Evolutionary conservation across 225 moss, liverwort and hornwort species (phyloP).

Genomic region (Marchantia paleacea): DNA sequence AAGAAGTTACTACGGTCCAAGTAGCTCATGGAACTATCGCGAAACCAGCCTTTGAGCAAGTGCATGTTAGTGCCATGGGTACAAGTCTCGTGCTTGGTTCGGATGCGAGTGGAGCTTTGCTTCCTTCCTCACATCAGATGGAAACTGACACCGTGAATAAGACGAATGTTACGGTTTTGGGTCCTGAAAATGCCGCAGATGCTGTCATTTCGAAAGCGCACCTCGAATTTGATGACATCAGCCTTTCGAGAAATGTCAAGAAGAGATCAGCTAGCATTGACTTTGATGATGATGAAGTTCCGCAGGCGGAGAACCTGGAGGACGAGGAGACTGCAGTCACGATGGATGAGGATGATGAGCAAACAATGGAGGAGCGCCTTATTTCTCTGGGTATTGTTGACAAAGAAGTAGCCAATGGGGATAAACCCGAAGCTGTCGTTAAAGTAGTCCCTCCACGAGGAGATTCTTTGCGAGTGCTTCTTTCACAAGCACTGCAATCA

Average conservation of each 20-base stretch:
- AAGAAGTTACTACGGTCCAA: slow-evolving; percentile 31
- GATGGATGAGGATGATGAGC: slow-evolving; percentile 51
- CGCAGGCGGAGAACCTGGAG: slow-evolving; percentile 20
- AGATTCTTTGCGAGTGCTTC: slow-evolving; percentile 72
- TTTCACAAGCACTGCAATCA: slow-evolving; percentile 82
- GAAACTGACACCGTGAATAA: slow-evolving; percentile 11
- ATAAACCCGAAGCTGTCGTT: slow-evolving; percentile 24
- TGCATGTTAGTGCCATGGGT: slow-evolving; percentile 50
- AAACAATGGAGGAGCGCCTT: slow-evolving; percentile 79
- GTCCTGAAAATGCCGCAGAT: slow-evolving; percentile 83
- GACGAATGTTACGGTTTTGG: slow-evolving; percentile 55
- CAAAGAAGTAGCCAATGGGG: slow-evolving; percentile 28
- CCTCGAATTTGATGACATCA: slow-evolving; percentile 41
- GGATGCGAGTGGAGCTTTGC: slow-evolving; percentile 53
- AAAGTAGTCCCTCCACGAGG: slow-evolving; percentile 52
- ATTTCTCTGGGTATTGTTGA: slow-evolving; percentile 65
- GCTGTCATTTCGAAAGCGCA: slow-evolving; percentile 61
- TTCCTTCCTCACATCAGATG: slow-evolving; percentile 43
- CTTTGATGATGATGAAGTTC: slow-evolving; percentile 44
- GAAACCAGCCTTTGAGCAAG: slow-evolving; percentile 71
- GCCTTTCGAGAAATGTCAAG: slow-evolving; percentile 43
- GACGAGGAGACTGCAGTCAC: slow-evolving; percentile 22
- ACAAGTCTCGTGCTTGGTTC: slow-evolving; percentile 44
- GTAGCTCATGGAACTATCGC: slow-evolving; percentile 65
- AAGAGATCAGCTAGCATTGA: slow-evolving; percentile 61